Evolutionary conservation across 257 asterid genomes (phyloP).

Genomic region (Mitragyna speciosa): DNA sequence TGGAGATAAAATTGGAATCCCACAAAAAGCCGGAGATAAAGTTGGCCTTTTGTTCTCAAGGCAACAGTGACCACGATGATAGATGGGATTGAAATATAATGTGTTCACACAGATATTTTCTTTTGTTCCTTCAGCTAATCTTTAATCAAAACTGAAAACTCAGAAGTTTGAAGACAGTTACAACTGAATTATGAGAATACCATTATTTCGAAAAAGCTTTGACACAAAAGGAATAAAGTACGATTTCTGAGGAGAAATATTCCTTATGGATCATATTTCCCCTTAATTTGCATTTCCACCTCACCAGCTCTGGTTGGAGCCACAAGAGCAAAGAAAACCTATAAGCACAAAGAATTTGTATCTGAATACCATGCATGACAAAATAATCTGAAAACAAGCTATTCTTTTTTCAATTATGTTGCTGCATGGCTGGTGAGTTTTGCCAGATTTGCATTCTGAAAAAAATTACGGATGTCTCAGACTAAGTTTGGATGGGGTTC

Average conservation of each 20-base stretch:
- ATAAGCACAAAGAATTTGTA: no score
- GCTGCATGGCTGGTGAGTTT: neutral
- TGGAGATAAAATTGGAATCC: neutral
- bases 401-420: neutral
- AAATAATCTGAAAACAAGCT: no score
- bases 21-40: neutral
- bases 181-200: neutral
- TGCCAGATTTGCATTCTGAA: neutral
- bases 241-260: no score
- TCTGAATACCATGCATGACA: neutral
- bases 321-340: no score
- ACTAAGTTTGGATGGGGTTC: neutral
- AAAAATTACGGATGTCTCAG: neutral
- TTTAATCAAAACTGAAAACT: neutral
- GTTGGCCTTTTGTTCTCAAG: neutral
- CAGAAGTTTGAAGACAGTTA: no score
- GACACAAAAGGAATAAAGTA: no score
- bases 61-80: slow-evolving; percentile 5
- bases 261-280: no score
- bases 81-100: neutral
- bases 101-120: neutral
- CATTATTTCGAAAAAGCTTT: no score
- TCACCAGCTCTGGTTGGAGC: no score
- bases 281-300: no score
- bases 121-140: neutral